Conservation (phyloP, 2,329 filamentous ascomycete genomes). For the Karstenula rhodostoma region DNA sequence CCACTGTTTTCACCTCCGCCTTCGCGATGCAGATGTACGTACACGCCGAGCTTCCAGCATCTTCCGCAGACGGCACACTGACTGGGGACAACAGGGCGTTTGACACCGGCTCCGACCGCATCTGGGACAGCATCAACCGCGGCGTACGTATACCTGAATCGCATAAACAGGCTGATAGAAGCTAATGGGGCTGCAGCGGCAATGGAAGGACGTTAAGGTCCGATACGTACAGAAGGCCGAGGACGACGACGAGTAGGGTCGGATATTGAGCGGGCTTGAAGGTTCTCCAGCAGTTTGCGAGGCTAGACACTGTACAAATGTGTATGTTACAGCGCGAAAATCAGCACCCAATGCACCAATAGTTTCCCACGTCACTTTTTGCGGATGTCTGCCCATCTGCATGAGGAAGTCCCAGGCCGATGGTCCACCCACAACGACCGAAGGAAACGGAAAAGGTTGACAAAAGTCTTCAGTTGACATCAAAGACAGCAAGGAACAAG, state of each 20-base stretch:
- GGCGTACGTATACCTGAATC: conserved; percentile 65
- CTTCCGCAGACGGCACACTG: conserved; percentile 26
- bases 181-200: conserved; percentile 69
- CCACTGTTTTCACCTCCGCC: conserved; percentile 82
- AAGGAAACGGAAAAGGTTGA: too few species aligned
- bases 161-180: not conserved
- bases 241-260: conserved; percentile 64
- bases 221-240: conserved; percentile 79
- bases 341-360: conserved; percentile 22
- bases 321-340: conserved; percentile 48
- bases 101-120: conserved; percentile 79
- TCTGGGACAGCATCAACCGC: conserved; percentile 92
- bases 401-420: too few species aligned
- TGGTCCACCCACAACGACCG: too few species aligned
- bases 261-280: conserved; percentile 26
- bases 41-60: conserved; percentile 10
- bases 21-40: conserved; percentile 95
- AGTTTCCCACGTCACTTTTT: not conserved
- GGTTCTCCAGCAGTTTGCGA: conserved; percentile 24
- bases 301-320: conserved; percentile 40
- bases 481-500: too few species aligned
- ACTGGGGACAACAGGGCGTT: conserved; percentile 69
- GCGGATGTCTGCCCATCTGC: not conserved
- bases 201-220: conserved; percentile 99
- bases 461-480: too few species aligned